Base-by-base conservation (phyloP, 768 basidiomycete genomes). In the Mycena maculata region DNA sequence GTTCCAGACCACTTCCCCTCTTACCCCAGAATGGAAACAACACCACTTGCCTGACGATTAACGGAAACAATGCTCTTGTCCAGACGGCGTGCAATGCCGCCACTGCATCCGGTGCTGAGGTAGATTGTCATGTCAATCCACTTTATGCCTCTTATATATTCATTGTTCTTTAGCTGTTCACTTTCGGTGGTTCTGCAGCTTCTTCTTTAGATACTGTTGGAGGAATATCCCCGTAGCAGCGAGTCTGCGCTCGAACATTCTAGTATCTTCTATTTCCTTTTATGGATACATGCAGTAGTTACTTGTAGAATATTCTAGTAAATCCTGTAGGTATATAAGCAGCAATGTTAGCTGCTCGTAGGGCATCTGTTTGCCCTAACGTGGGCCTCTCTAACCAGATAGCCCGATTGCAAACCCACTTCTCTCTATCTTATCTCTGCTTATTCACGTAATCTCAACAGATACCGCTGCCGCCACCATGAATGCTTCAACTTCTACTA, bases 11-110 rank as follows among this genome's bases (percentile, higher is more conserved):
- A 44, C 64, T 60, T 18, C 53, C 70, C n/a, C 67, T 75, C 20
- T n/a, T 52, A 3, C 72, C 72, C 4, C 65, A 69, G n/a, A 69
- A 57, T 49, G 65, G 66, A 20, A 71, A 71, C 16, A 67, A 69
- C 58, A 61, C 52, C 11, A 47, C 50, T 36, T 73, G 72, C 60
- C 55, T 72, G 31, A 69, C 68, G 25, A 64, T 68, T 49, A 71
- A 66, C 13, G 60, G 47, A 5, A 61, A 57, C n/a, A 36, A 36
- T 36, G 30, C 55, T 39, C 20, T 74, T 31, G 73, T 71, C 61
- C 72, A 73, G 52, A 62, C 71, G 25, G 44, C 68, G 6, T 74
- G 73, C 56, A 55, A 57, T 11, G 59, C 68, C 44, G 47, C 55
- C 23, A 60, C 65, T 7, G 68, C 73, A 2, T 60, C 68, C 20